Evolutionary conservation across 148 eudicot species (phyloP).

Genomic region (Cornus florida): DNA sequence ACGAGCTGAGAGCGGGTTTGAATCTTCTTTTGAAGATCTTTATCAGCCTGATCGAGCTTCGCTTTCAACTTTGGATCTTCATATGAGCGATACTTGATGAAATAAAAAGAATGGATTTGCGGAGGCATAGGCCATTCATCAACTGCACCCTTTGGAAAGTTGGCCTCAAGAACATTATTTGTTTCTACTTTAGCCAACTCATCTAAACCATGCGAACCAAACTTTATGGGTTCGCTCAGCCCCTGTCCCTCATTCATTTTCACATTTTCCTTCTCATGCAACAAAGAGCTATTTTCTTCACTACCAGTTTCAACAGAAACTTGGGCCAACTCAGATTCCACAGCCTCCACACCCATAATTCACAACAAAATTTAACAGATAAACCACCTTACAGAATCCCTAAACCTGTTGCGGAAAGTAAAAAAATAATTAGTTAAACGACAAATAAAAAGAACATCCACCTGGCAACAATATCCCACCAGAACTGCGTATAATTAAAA

Average conservation of each 20-base stretch:
- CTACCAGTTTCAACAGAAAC: slow-evolving; percentile 36
- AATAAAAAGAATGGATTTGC: slow-evolving; percentile 58
- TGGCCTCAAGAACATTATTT: slow-evolving; percentile 31
- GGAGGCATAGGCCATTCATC: slow-evolving; percentile 80
- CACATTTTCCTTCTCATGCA: slow-evolving; percentile 43
- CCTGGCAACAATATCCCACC: background rate
- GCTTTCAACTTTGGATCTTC: slow-evolving; percentile 76
- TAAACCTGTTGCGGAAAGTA: background rate
- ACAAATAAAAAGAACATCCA: background rate
- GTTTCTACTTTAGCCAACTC: slow-evolving; percentile 45
- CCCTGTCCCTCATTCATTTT: slow-evolving; percentile 21
- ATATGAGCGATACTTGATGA: slow-evolving; percentile 52
- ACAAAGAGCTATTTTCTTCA: slow-evolving; percentile 19
- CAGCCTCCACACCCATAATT: background rate
- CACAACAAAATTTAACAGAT: background rate
- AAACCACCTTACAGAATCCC: background rate
- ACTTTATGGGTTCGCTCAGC: slow-evolving; percentile 46
- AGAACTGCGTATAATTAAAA: background rate
- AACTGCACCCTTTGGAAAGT: slow-evolving; percentile 68
- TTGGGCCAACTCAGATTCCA: slow-evolving; percentile 54
- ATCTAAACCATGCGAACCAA: slow-evolving; percentile 61
- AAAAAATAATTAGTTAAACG: background rate
- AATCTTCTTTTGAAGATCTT: slow-evolving; percentile 51
- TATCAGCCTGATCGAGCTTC: slow-evolving; percentile 55
- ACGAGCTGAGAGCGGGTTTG: slow-evolving; percentile 40